Conservation (phyloP, 495 filamentous ascomycete species). For the Aspergillus haitiensis region DNA sequence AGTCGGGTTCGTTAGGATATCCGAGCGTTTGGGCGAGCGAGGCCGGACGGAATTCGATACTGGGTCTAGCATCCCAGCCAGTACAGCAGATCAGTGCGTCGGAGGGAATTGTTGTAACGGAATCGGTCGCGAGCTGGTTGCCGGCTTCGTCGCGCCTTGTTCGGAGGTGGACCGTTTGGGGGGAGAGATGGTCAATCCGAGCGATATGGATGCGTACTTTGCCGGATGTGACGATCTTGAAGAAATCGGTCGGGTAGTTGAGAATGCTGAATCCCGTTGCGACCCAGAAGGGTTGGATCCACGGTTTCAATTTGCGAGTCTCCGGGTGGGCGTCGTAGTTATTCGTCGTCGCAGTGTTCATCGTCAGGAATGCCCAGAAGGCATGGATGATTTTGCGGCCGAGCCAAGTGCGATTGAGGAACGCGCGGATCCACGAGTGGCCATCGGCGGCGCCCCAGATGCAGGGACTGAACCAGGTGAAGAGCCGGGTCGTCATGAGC, state of each 20-base stretch:
- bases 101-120: constrained; percentile 12
- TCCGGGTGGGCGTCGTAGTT: constrained; percentile 62
- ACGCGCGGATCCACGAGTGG: constrained; percentile 42
- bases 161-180: constrained; percentile 51
- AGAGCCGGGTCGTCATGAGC: constrained; percentile 60
- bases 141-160: background rate
- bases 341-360: constrained; percentile 60
- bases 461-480: constrained; percentile 67
- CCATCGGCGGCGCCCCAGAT: constrained; percentile 60
- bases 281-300: constrained; percentile 62
- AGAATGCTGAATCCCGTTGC: constrained; percentile 63
- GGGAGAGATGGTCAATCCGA: constrained; percentile 55
- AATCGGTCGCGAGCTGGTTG: background rate
- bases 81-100: constrained; percentile 69
- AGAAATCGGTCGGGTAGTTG: constrained; percentile 68
- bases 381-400: constrained; percentile 66
- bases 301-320: constrained; percentile 62
- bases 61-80: constrained; percentile 64
- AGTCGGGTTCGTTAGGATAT: constrained; percentile 37
- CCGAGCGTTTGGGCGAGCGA: constrained; percentile 41
- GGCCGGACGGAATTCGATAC: constrained; percentile 62
- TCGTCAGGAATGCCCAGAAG: constrained; percentile 65
- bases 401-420: constrained; percentile 66
- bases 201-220: constrained; percentile 62
- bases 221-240: constrained; percentile 58